Percentiles rank a stretch among this genome's conserved stretches.
phyloP scores from a whole-genome alignment of 306 rosid genomes.

The Dicorynia guianensis region DNA sequence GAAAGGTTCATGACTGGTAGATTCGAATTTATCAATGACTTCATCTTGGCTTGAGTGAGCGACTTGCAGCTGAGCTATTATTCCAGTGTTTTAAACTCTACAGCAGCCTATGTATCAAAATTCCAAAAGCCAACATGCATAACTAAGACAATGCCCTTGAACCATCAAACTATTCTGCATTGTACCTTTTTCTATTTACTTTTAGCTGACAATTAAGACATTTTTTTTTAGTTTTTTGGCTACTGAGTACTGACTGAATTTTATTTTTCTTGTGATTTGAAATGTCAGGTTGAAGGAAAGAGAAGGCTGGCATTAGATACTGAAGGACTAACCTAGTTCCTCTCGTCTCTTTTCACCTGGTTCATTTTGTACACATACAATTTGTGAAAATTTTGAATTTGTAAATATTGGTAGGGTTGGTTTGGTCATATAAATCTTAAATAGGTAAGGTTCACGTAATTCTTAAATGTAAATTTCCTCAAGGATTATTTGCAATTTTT shows the following conservation, averaged over 20 bases:
- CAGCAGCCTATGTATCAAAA: constrained; percentile 23
- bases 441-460: constrained; percentile 26
- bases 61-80: constrained; percentile 17
- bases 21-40: constrained; percentile 27
- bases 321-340: constrained; percentile 27
- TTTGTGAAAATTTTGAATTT: background rate
- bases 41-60: constrained; percentile 36
- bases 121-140: constrained; percentile 11
- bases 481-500: too few species aligned
- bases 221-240: background rate
- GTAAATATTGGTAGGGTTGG: background rate
- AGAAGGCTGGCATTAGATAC: background rate
- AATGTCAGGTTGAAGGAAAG: constrained; percentile 45
- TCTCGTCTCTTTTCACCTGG: background rate
- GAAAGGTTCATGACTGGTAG: constrained; percentile 34
- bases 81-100: constrained; percentile 30
- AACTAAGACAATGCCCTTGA: background rate
- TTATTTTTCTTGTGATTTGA: background rate
- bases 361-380: constrained; percentile 15
- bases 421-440: constrained; percentile 34
- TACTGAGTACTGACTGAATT: constrained; percentile 2
- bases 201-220: too few species aligned
- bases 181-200: background rate
- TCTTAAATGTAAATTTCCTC: background rate
- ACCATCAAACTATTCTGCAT: constrained; percentile 9